Base-by-base conservation (phyloP, 352 stramenopile genomes). In the Phytopythium chamaehyphon region DNA sequence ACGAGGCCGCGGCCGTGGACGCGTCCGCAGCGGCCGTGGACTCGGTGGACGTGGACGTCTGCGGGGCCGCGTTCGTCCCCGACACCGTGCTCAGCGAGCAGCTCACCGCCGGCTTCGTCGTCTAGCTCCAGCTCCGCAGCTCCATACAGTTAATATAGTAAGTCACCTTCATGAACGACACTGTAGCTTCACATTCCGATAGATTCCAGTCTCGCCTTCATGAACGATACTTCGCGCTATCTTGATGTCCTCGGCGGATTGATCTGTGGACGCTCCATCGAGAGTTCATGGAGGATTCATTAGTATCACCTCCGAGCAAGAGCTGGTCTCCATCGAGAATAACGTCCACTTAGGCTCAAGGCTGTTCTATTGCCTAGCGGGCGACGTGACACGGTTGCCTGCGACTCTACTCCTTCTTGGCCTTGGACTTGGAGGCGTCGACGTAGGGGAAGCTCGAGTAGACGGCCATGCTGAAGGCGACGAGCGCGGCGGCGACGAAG, bases 391-490 rank as follows among this genome's bases (percentile, higher is more conserved):
- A n/a, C n/a, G n/a, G n/a, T n/a, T n/a, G n/a, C n/a, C n/a, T n/a
- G n/a, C 6, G 36, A 26, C 19, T 52, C 36, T 76, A 76, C 37
- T 67, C 59, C 44, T 59, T 73, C 52, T 74, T 64, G 53, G 44
- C 23, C 56, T 75, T 71, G 15, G 43, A 1, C 45, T 66, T 63
- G 40, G n/a, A 19, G n/a, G 63, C 59, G 33, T 61, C 63, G 16
- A 65, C 56, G 66, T 93, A 90, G 33, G 82, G 82, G 50, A 77
- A 90, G 22, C 66, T 74, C 22, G 70, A 87, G 73, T 93, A 93
- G 46, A 93, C 66, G 45, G 70, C 66, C 64, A 90, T 83, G 38
- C 79, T 90, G 22, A 59, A 59, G 1, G 74, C 68, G 8, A 93
- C 82, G 33, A 93, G 78, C 18, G 40, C 71, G 6, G 82, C 79